Evolutionary conservation across 2,329 filamentous ascomycete species (phyloP).

Genomic region (Thelonectria rubi): DNA sequence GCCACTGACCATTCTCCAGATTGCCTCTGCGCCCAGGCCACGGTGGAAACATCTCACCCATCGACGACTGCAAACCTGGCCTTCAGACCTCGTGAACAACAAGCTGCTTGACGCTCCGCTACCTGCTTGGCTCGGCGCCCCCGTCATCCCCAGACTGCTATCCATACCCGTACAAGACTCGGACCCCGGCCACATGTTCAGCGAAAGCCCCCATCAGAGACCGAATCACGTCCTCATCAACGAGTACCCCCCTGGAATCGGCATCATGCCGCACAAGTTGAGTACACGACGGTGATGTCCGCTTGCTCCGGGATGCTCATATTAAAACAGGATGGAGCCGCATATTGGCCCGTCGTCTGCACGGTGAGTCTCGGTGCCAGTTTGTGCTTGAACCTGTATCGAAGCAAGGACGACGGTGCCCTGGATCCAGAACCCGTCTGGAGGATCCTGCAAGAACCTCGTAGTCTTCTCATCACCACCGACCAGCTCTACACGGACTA

Average conservation of each 20-base stretch:
- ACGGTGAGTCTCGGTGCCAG: conserved; percentile 86
- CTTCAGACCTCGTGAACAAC: conserved; percentile 81
- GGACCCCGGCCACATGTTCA: conserved; percentile 57
- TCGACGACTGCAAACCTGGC: conserved; percentile 90
- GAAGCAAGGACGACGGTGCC: conserved; percentile 68
- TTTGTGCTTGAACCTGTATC: conserved; percentile 80
- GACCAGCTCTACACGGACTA: conserved; percentile 73
- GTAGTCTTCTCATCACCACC: conserved; percentile 80
- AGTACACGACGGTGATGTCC: conserved; percentile 42
- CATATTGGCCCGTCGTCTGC: conserved; percentile 88
- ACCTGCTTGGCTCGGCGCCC: conserved; percentile 77
- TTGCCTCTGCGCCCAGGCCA: conserved; percentile 72
- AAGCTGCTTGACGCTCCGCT: conserved; percentile 78
- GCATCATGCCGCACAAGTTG: conserved; percentile 94
- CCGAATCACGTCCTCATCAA: conserved; percentile 96
- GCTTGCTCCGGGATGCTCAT: conserved; percentile 45
- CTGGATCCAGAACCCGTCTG: conserved; percentile 60
- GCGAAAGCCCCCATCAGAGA: conserved; percentile 72
- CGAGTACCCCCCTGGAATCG: conserved; percentile 85
- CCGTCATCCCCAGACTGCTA: conserved; percentile 70
- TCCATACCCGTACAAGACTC: conserved; percentile 55
- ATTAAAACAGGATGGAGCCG: conserved; percentile 72
- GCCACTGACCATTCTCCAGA: conserved; percentile 48
- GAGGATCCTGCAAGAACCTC: conserved; percentile 81
- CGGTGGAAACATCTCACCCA: conserved; percentile 90